These are phyloP conservation scores for Sporothrix curviconia DNA, from an alignment of 2,329 filamentous ascomycete species.

Conservation along the genomic window DNA sequence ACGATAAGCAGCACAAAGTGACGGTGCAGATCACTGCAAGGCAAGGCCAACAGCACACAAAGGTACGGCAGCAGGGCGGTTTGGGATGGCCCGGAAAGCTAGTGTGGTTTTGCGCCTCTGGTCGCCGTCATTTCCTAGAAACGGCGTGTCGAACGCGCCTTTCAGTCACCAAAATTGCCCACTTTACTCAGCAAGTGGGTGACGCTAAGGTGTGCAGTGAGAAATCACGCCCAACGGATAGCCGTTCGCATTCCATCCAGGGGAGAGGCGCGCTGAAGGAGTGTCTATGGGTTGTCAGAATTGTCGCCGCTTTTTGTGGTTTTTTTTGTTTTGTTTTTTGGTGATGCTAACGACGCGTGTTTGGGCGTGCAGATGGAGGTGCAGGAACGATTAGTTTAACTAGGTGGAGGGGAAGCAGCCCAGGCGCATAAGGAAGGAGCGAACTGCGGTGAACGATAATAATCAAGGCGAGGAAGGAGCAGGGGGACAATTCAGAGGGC, in stretches of 20 bases:
- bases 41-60: not conserved
- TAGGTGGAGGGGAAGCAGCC: not conserved
- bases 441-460: not conserved
- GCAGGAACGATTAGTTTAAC: not conserved
- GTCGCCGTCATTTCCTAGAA: not conserved
- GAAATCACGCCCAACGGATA: not conserved
- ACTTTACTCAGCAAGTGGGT: slow-evolving; percentile 13
- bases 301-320: not conserved
- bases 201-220: slow-evolving; percentile 9
- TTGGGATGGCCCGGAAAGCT: not conserved
- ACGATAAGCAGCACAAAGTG: not conserved
- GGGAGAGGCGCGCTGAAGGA: too few relatives aligned
- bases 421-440: not conserved
- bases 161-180: not conserved
- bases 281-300: too few relatives aligned
- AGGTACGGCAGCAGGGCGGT: not conserved
- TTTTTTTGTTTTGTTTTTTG: too few relatives aligned
- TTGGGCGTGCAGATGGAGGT: not conserved
- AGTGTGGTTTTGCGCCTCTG: not conserved
- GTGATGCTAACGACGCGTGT: slow-evolving; percentile 3
- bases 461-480: not conserved
- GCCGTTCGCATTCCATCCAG: not conserved
- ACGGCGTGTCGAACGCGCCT: not conserved
- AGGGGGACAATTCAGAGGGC: not conserved
- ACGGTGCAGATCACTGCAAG: not conserved